Evolutionary conservation across 345 rosid genomes (phyloP).

Genomic region (Angophora floribunda): DNA sequence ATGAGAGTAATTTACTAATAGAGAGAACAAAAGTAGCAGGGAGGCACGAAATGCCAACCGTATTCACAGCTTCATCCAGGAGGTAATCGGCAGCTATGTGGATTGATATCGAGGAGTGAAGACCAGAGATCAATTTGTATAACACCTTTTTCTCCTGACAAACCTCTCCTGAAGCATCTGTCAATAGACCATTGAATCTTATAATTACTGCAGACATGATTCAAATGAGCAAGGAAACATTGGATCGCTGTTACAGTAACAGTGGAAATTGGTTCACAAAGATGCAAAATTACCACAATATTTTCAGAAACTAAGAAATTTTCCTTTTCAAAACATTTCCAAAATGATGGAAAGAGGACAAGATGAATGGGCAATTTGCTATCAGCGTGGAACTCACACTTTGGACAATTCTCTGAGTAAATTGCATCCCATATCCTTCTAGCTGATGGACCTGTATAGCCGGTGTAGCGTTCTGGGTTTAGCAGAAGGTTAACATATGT

Average conservation of each 20-base stretch:
- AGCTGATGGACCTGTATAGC: conserved; percentile 83
- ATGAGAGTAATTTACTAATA: neutral
- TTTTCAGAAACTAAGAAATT: neutral
- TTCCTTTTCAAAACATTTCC: neutral
- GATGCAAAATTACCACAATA: neutral
- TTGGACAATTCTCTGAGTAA: conserved; percentile 89
- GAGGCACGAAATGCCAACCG: conserved; percentile 18
- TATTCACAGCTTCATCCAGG: conserved; percentile 63
- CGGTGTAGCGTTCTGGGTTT: conserved; percentile 89
- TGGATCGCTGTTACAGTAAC: neutral
- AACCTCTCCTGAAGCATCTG: conserved; percentile 63
- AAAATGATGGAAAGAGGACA: neutral
- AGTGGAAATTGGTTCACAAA: neutral
- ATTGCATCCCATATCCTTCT: conserved; percentile 96
- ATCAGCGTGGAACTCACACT: conserved; percentile 34
- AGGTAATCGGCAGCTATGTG: conserved; percentile 87
- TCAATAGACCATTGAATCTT: neutral
- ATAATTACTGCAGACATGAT: neutral
- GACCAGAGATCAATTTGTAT: conserved; percentile 92
- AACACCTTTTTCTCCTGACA: conserved; percentile 82
- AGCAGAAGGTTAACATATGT: conserved; percentile 85
- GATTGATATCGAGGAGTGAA: conserved; percentile 88
- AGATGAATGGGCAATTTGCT: neutral
- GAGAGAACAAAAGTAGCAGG: neutral
- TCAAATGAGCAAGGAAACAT: neutral